Conservation (phyloP, 1,284 basidiomycete genomes). For the Phenoliferia sp. region DNA sequence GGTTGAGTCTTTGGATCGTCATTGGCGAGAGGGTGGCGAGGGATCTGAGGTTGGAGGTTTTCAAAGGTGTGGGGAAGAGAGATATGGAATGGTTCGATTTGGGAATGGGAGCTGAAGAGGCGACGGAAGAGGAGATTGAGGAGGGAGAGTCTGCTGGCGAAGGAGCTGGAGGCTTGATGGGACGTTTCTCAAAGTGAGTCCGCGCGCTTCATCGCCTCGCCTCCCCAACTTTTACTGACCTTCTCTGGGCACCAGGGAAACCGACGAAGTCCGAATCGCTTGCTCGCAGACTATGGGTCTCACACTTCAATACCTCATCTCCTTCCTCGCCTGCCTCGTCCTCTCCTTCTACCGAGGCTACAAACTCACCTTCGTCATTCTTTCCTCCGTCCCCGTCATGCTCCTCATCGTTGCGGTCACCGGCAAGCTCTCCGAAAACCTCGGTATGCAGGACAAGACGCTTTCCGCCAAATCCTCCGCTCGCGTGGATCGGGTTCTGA, state of each 20-base stretch:
- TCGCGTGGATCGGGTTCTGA: conserved; percentile 69
- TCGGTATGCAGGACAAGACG: conserved; percentile 62
- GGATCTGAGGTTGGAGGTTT: conserved; percentile 64
- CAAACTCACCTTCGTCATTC: conserved; percentile 81
- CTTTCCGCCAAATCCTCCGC: conserved; percentile 68
- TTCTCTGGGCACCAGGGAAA: conserved; percentile 59
- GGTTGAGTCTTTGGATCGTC: conserved; percentile 77
- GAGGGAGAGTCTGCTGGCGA: conserved; percentile 52
- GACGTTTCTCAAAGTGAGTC: conserved; percentile 78
- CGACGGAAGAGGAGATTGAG: conserved; percentile 48
- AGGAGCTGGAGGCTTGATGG: conserved; percentile 89
- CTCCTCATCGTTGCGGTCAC: conserved; percentile 69
- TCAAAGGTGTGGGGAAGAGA: conserved; percentile 62
- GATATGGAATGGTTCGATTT: conserved; percentile 83
- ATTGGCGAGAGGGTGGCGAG: conserved; percentile 76
- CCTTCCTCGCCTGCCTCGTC: conserved; percentile 68
- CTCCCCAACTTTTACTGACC: not conserved
- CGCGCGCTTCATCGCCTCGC: conserved; percentile 14
- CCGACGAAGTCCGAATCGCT: conserved; percentile 84
- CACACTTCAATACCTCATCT: conserved; percentile 73
- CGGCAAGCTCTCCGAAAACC: conserved; percentile 59
- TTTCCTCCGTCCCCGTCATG: conserved; percentile 81
- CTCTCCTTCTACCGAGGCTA: conserved; percentile 79
- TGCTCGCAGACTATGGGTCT: conserved; percentile 71
- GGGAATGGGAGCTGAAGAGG: conserved; percentile 62